A percentile compares a stretch with the other conserved stretches of the same genome.
Evolutionary conservation across 257 asterid genomes (phyloP).

Genomic region (Fraxinus quadrangulata): DNA sequence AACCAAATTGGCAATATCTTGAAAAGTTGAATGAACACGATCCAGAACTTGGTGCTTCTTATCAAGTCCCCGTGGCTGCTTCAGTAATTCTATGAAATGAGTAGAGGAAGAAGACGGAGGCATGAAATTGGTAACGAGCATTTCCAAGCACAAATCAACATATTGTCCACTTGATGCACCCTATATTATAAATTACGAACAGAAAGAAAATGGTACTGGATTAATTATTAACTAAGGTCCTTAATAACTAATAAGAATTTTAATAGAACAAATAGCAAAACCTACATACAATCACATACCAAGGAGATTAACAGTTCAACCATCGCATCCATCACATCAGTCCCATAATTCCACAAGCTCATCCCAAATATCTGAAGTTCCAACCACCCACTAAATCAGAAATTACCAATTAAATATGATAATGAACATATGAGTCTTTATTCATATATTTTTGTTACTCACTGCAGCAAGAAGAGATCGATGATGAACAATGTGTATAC

Average conservation of each 20-base stretch:
- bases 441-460: constrained; percentile 34
- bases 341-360: constrained; percentile 82
- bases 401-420: neutral
- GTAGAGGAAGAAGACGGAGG: constrained; percentile 47
- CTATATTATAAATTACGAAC: constrained; percentile 30
- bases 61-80: constrained; percentile 32
- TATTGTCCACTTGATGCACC: constrained; percentile 75
- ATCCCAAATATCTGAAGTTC: constrained; percentile 63
- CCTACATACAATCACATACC: constrained; percentile 48
- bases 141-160: constrained; percentile 79
- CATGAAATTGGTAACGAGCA: constrained; percentile 78
- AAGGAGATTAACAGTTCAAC: constrained; percentile 59
- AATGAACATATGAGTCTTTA: neutral
- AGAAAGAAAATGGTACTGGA: neutral
- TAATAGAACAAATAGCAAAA: constrained; percentile 11
- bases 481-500: constrained; percentile 41
- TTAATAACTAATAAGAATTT: neutral
- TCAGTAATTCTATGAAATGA: constrained; percentile 45
- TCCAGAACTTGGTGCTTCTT: constrained; percentile 54
- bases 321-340: constrained; percentile 86
- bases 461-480: constrained; percentile 50
- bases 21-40: constrained; percentile 73
- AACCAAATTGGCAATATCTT: constrained; percentile 60
- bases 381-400: constrained; percentile 16
- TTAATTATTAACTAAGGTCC: neutral